Base-by-base conservation (phyloP, 495 filamentous ascomycete species). In the Pyronema omphalodes region DNA sequence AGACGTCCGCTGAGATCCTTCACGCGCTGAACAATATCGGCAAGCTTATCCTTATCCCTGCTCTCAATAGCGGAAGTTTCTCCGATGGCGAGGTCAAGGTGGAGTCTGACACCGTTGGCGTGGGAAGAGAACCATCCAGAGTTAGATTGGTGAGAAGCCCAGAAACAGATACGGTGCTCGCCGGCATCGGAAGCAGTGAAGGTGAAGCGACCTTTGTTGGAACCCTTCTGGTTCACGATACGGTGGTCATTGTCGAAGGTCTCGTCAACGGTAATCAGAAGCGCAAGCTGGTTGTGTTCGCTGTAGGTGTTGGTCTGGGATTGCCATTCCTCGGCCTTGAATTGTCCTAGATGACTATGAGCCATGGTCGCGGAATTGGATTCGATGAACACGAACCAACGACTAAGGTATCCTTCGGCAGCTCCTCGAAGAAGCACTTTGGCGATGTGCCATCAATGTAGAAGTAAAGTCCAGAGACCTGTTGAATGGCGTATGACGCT, bases 201-300 rank as follows among this genome's bases (percentile, higher is more conserved):
- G 58, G 91, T 95, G 75, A 96, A 95, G 62, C 83, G 83, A 57
- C 91, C 93, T 37, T 76, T 71, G 53, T 77, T 64, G 40, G 75
- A 70, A 58, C 87, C 87, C 58, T 82, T 80, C 70, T 93, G 87
- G 56, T 80, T 82, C 49, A 96, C 84, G 45, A 98, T 80, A 56
- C 86, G 85, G 76, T 98, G 91, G 74, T 95, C 85, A 70, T 94
- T 91, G 78, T 96, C 91, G 69, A 98, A 98, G 64, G 81, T 76
- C 73, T 98, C 93, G 58, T 93, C 87, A 54, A 98, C 91, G 14
- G 85, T 88, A 65, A 96, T 91, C 68, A 79, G 82, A 60, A 98
- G 78, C 67, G 74, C 80, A 57, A 95, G 71, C 62, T 76, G 76
- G 58, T 80, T 76, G 68, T 88, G 81, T 52, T 80, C 71, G 17